Base-by-base conservation (phyloP, 192 early-diverging fungal species). In the Spizellomyces punctatus region DNA sequence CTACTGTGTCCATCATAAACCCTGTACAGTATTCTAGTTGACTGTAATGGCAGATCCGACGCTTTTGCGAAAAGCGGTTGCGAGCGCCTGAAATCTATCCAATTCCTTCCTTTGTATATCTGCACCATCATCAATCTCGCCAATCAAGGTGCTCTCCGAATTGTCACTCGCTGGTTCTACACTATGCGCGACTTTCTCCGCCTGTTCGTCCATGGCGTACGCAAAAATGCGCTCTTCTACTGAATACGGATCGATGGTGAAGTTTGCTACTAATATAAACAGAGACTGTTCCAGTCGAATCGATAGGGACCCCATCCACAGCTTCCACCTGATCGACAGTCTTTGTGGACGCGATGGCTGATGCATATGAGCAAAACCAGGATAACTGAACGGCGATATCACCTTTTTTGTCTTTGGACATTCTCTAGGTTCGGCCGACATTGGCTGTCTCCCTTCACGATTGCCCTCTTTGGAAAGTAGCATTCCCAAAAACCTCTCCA, bases 171-270 rank as follows among this genome's bases (percentile, higher is more conserved):
- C 4, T n/a, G 14, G 12, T 19, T 54, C 17, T 54, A 19, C 17
- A 12, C 0, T 19, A n/a, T 12, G 17, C 14, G 50, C 12, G 17
- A 54, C 17, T 36, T 36, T 0, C 27, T 36, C 1, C 27, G 57
- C 57, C n/a, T 8, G n/a, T 17, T 27, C 6, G 10, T 72, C 67
- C 49, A 57, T 71, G 14, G 17, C 55, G 64, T 61, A 47, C 44
- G 5, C 46, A 17, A 12, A 10, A 14, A 78, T 60, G 22, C 77
- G 66, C 6, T 45, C 52, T 27, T 19, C 48, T 19, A 75, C 64
- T 12, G 19, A 57, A 72, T 66, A 72, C 61, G 78, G 78, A 58
- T 79, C 73, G 47, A 74, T 27, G 21, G 57, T 64, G 48, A 79
- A 79, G 36, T 58, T 52, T 47, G 78, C 74, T 4, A 71, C 55